Evolutionary conservation across 1,284 basidiomycete species (phyloP).

Genomic region (Heterobasidion annosum): DNA sequence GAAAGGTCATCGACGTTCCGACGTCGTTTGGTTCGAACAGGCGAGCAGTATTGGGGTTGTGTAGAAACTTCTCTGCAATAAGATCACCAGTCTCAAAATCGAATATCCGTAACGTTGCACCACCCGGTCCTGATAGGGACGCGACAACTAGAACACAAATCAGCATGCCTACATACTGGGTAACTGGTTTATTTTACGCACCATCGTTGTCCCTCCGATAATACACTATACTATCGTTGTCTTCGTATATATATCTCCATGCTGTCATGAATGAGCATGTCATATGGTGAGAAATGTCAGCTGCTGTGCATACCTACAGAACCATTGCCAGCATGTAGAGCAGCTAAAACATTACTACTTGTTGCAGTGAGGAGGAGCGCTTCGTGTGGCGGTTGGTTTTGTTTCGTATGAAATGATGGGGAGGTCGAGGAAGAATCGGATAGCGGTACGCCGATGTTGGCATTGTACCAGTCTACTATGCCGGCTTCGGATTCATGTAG

Average conservation of each 20-base stretch:
- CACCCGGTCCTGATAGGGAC: slow-evolving; percentile 69
- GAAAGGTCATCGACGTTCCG: slow-evolving; percentile 34
- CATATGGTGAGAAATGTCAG: neutral
- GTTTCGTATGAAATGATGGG: slow-evolving; percentile 44
- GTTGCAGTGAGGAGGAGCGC: slow-evolving; percentile 65
- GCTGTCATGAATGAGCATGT: slow-evolving; percentile 29
- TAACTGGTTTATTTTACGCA: slow-evolving; percentile 23
- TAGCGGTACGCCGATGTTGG: slow-evolving; percentile 64
- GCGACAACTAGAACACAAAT: slow-evolving; percentile 43
- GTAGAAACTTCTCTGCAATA: slow-evolving; percentile 58
- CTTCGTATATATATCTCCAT: slow-evolving; percentile 75
- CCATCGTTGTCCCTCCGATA: slow-evolving; percentile 57
- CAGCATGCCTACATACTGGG: slow-evolving; percentile 2
- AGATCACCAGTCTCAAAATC: slow-evolving; percentile 60
- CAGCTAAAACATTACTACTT: slow-evolving; percentile 71
- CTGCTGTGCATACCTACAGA: slow-evolving; percentile 47
- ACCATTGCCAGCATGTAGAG: slow-evolving; percentile 65
- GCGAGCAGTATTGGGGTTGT: slow-evolving; percentile 33
- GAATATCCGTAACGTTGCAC: slow-evolving; percentile 64
- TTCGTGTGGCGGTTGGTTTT: slow-evolving; percentile 23
- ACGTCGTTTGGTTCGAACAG: slow-evolving; percentile 41
- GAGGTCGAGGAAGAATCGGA: slow-evolving; percentile 34
- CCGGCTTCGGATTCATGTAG: slow-evolving; percentile 72
- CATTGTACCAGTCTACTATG: slow-evolving; percentile 81
- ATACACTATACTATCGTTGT: slow-evolving; percentile 60